Conservation (phyloP, 441 rosid species). For the Breynia disticha region DNA sequence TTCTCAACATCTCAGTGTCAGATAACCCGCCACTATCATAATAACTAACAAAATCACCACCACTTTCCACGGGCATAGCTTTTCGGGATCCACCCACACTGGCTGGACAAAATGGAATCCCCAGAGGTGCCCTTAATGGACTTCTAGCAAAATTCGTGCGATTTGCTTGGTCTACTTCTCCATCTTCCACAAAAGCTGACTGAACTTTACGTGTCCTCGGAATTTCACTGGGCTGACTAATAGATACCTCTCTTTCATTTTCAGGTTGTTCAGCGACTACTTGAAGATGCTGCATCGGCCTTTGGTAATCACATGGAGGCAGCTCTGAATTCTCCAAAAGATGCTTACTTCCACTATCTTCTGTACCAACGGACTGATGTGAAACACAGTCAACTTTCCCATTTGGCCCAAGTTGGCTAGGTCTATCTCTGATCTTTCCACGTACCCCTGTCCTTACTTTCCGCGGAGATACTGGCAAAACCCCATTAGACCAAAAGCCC, state of each 20-base stretch:
- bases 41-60: constrained; percentile 31
- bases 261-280: constrained; percentile 42
- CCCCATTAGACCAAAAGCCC: constrained; percentile 64
- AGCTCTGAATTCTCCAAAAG: constrained; percentile 53
- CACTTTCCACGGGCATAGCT: constrained; percentile 27
- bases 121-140: constrained; percentile 64
- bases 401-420: constrained; percentile 69
- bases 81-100: constrained; percentile 59
- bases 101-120: constrained; percentile 56
- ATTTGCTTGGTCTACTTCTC: constrained; percentile 41
- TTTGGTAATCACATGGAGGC: constrained; percentile 51
- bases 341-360: constrained; percentile 33
- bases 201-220: constrained; percentile 31
- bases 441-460: constrained; percentile 56
- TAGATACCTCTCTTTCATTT: constrained; percentile 33
- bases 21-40: constrained; percentile 55
- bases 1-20: constrained; percentile 53
- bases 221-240: constrained; percentile 26
- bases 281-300: constrained; percentile 45
- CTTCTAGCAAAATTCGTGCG: constrained; percentile 28
- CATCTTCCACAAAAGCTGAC: constrained; percentile 30
- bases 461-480: constrained; percentile 54
- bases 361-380: constrained; percentile 31
- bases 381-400: constrained; percentile 57
- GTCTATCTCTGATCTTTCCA: constrained; percentile 63